A percentile compares a stretch with the other conserved stretches of the same genome.
Conservation (phyloP, 768 basidiomycete species). For the Cyclocybe aegerita region DNA sequence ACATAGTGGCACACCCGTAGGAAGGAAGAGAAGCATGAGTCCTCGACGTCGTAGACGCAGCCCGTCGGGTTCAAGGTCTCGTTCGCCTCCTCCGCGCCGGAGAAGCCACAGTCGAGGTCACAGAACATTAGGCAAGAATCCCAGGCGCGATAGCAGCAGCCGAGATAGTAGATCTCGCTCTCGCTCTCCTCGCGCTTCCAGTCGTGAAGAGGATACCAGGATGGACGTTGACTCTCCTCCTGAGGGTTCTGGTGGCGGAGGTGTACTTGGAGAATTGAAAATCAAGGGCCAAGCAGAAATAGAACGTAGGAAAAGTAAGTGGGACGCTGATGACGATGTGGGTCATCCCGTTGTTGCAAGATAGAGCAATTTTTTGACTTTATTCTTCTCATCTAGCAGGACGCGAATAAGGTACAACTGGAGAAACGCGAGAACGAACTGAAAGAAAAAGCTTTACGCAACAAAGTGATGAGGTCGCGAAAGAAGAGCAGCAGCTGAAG, state of each 20-base stretch:
- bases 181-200: slow-evolving; percentile 6
- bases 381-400: slow-evolving; percentile 14
- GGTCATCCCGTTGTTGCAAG: slow-evolving; percentile 11
- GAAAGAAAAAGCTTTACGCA: slow-evolving; percentile 78
- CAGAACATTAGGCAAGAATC: slow-evolving; percentile 13
- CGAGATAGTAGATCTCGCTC: slow-evolving; percentile 24
- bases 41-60: slow-evolving; percentile 23
- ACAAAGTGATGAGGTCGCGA: slow-evolving; percentile 75
- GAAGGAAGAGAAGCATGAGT: slow-evolving; percentile 31
- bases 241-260: slow-evolving; percentile 19
- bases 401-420: slow-evolving; percentile 43
- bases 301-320: slow-evolving; percentile 53
- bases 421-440: slow-evolving; percentile 74
- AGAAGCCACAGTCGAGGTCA: slow-evolving; percentile 26
- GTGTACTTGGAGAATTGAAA: slow-evolving; percentile 51
- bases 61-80: slow-evolving; percentile 28
- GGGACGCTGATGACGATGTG: slow-evolving; percentile 44
- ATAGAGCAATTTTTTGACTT: slow-evolving; percentile 3
- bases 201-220: slow-evolving; percentile 17
- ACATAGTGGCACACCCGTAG: slow-evolving; percentile 36
- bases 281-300: slow-evolving; percentile 73
- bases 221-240: slow-evolving; percentile 36
- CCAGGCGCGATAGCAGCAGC: slow-evolving; percentile 26
- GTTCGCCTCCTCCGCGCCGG: slow-evolving; percentile 28
- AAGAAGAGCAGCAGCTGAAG: slow-evolving; percentile 31